Conservation (phyloP, 1,139 yeast species). For the Yamadazyma triangularis region DNA sequence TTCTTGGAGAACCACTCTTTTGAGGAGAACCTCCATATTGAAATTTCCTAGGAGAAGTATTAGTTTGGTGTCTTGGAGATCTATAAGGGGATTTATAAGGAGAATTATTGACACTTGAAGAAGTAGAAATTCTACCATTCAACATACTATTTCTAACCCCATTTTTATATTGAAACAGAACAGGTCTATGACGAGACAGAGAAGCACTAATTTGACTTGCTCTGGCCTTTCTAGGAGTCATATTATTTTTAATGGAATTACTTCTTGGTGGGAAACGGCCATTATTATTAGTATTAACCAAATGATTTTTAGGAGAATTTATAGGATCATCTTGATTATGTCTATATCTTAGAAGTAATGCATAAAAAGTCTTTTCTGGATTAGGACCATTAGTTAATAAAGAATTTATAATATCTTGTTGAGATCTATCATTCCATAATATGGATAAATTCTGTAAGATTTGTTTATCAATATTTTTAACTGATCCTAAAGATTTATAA, state of each 20-base stretch:
- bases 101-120: conserved; percentile 34
- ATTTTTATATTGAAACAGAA: conserved; percentile 45
- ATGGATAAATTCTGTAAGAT: conserved; percentile 66
- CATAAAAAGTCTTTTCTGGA: conserved; percentile 74
- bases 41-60: conserved; percentile 17
- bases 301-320: conserved; percentile 10
- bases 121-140: conserved; percentile 22
- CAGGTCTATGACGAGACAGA: conserved; percentile 51
- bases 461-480: conserved; percentile 54
- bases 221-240: conserved; percentile 27
- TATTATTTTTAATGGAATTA: conserved; percentile 7
- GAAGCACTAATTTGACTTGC: conserved; percentile 50
- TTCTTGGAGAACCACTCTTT: conserved; percentile 17
- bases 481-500: conserved; percentile 42
- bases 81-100: conserved; percentile 14
- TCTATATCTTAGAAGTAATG: conserved; percentile 54
- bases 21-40: conserved; percentile 12
- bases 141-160: conserved; percentile 22
- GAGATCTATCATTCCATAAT: conserved; percentile 68
- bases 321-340: conserved; percentile 40
- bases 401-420: conserved; percentile 50
- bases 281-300: too few species aligned
- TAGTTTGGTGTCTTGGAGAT: conserved; percentile 21
- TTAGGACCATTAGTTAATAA: conserved; percentile 55
- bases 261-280: too few species aligned